Base-by-base conservation (phyloP, 176 grass and related monocot species). In the Echinochloa phyllopogon region DNA sequence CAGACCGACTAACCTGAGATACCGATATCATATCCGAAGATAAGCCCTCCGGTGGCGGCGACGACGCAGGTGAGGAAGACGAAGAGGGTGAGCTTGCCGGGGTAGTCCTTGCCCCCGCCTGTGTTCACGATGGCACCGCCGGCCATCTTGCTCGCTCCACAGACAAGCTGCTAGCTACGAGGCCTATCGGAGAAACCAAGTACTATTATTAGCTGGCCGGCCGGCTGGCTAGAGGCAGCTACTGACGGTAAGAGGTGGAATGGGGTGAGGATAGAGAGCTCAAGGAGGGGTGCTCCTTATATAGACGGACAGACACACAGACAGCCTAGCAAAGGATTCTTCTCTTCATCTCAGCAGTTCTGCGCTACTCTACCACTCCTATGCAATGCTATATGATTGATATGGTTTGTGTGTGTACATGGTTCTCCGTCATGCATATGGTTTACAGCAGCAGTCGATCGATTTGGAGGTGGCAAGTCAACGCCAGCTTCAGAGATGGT, bases 1-100 rank as follows among this genome's bases (percentile, higher is more conserved):
- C 29, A 1, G 29, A 33, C 2, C 29, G 21, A 21, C n/a, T 41
- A 4, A 92, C 90, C 90, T 8, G 91, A 92, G 75, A 92, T 92
- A 38, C 91, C 91, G 75, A 92, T 84, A 24, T 92, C 91, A 25
- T 92, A 92, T 63, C 91, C 91, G 71, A 92, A 92, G 84, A 92
- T 92, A 79, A 92, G 91, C 0, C 91, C 91, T 4, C 91, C 91
- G 63, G 84, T 89, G 83, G 90, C 86, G 21, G 90, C 90, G 39
- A 92, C 87, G 63, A 92, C 41, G 60, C 90, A 92, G 62, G 90
- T 89, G 61, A 92, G 13, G 74, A 92, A 63, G 52, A 89, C 87
- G 24, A 92, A 92, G 74, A 92, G 67, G 51, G 90, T 92, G 52
- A 92, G 83, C 69, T 74, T 83, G 86, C 90, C 87, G 27, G 90